These are phyloP conservation scores for Pythium pyrilobum DNA, from an alignment of 352 stramenopile species.

Conservation along the genomic window DNA sequence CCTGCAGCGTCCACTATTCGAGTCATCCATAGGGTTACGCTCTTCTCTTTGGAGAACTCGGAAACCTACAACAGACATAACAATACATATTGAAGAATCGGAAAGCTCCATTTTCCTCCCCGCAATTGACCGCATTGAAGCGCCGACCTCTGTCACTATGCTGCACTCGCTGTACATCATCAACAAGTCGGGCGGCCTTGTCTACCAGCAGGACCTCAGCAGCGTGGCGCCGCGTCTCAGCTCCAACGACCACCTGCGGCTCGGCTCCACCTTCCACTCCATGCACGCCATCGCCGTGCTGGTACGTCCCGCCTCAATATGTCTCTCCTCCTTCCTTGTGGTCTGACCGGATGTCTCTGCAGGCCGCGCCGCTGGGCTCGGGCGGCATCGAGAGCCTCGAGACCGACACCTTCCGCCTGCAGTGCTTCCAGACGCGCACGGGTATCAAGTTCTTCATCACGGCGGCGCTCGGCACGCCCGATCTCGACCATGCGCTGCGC, in stretches of 20 bases:
- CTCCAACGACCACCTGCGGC: slow-evolving; percentile 89
- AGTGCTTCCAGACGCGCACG: slow-evolving; percentile 91
- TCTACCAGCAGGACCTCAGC: slow-evolving; percentile 92
- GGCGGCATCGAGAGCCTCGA: slow-evolving; percentile 90
- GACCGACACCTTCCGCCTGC: slow-evolving; percentile 88
- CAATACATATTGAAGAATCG: neutral
- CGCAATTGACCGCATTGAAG: too few species aligned
- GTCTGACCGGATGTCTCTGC: neutral
- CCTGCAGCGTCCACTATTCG: slow-evolving; percentile 9
- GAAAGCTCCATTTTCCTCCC: neutral
- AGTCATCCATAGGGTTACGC: neutral
- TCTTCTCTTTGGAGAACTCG: neutral
- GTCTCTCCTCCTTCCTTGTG: neutral
- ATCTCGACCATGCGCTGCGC: slow-evolving; percentile 80
- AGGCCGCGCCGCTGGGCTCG: slow-evolving; percentile 78
- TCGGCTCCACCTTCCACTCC: slow-evolving; percentile 94
- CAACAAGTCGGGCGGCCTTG: slow-evolving; percentile 91
- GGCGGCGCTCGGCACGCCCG: slow-evolving; percentile 75
- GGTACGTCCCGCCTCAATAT: slow-evolving; percentile 14
- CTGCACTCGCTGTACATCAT: slow-evolving; percentile 93
- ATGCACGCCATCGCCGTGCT: slow-evolving; percentile 91
- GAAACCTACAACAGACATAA: slow-evolving; percentile 1
- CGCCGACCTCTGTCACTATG: slow-evolving; percentile 34
- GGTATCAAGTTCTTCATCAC: slow-evolving; percentile 94
- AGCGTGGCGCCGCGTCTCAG: slow-evolving; percentile 75